phyloP scores from a whole-genome alignment of 1,284 basidiomycete genomes.

The Tilletia indica region DNA sequence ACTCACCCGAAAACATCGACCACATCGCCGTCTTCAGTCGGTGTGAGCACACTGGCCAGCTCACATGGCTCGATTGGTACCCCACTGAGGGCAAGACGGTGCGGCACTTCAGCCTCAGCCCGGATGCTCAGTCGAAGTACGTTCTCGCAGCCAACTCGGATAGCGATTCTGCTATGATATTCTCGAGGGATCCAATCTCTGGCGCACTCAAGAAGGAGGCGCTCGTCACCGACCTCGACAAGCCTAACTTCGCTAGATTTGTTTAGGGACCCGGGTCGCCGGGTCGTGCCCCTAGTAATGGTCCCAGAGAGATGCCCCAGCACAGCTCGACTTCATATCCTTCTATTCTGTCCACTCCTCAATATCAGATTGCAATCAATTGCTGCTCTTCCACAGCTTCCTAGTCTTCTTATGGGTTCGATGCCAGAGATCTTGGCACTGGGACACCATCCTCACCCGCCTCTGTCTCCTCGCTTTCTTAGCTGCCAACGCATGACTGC shows the following conservation, averaged over 20 bases:
- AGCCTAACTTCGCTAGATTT: conserved; percentile 2
- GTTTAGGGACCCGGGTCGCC: not conserved
- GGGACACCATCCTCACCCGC: no score
- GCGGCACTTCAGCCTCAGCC: conserved; percentile 33
- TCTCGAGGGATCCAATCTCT: conserved; percentile 23
- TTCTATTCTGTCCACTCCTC: no score
- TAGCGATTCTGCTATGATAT: conserved; percentile 34
- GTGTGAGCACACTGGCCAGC: conserved; percentile 21
- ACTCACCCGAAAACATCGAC: conserved; percentile 22
- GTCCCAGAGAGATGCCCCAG: no score
- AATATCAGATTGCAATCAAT: no score
- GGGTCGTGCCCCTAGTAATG: no score
- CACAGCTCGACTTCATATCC: no score
- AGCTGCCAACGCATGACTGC: no score
- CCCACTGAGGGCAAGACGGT: conserved; percentile 36
- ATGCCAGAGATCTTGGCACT: no score
- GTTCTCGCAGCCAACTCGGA: conserved; percentile 38
- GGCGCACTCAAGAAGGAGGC: conserved; percentile 18
- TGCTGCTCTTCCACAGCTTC: no score
- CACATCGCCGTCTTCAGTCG: conserved; percentile 39
- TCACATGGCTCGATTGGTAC: conserved; percentile 33
- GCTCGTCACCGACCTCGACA: conserved; percentile 20
- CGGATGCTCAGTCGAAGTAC: conserved; percentile 29
- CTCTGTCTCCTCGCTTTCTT: no score
- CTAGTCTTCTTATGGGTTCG: no score